phyloP scores from a whole-genome alignment of 1,284 basidiomycete species.

The Apiotrichum brassicae region DNA sequence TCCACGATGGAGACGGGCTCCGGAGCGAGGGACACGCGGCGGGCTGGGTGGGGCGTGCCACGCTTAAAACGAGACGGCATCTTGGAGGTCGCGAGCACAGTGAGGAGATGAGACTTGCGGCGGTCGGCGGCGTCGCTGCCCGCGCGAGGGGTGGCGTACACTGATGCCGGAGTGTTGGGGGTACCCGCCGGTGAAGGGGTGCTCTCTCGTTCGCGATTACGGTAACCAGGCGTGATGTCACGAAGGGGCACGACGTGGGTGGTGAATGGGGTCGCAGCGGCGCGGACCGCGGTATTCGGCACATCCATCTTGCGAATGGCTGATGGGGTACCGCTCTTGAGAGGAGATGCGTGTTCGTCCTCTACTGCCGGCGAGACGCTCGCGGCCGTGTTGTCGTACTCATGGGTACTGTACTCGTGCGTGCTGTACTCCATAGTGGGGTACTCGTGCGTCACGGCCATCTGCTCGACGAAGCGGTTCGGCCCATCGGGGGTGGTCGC shows the following conservation, averaged over 20 bases:
- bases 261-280: constrained; percentile 13
- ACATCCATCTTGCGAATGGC: constrained; percentile 17
- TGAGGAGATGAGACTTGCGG: constrained; percentile 37
- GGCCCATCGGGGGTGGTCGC: constrained; percentile 38
- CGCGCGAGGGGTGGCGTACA: constrained; percentile 27
- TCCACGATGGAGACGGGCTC: constrained; percentile 26
- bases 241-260: constrained; percentile 11
- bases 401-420: neutral
- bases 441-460: neutral
- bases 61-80: constrained; percentile 21
- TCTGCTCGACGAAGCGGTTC: neutral
- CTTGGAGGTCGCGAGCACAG: constrained; percentile 31
- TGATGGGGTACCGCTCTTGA: constrained; percentile 1
- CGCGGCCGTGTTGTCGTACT: neutral
- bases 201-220: constrained; percentile 18
- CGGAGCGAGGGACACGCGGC: constrained; percentile 27
- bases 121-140: constrained; percentile 29
- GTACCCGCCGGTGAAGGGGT: constrained; percentile 6
- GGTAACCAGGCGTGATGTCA: constrained; percentile 25
- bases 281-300: constrained; percentile 13
- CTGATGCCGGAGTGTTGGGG: neutral
- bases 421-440: neutral
- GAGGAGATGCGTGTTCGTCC: neutral
- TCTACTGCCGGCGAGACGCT: neutral
- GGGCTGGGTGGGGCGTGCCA: constrained; percentile 36